Evolutionary conservation across 2,329 filamentous ascomycete species (phyloP), one percentile per base, ranked within the genome.

Genomic region (Pseudogymnoascus pannorum): DNA sequence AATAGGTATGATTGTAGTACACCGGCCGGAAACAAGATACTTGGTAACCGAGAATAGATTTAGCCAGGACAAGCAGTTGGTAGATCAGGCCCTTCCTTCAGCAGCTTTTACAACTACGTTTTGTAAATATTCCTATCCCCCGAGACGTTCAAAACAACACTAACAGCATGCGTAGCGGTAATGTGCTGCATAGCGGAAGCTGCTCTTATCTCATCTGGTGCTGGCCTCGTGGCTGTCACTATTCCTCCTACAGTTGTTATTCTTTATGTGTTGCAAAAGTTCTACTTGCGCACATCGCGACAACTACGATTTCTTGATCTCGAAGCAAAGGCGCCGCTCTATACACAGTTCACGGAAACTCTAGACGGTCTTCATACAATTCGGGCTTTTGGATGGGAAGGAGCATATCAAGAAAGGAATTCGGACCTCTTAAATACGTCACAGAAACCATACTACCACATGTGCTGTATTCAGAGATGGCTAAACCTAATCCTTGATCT

Each of bases 281-380:
- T 76, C 58, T 79, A 68, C 77, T 1, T 79, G 12, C 72, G 75
- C 5, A 79, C 77, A 4, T 78, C 76, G 2, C 74, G 77, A 3
- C 77, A 79, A 63, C 64, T 79, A 11, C 74, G 77, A 62, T 72
- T 76, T 38, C 66, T 79, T 57, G 77, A 79, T 38, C 68, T 79
- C 20, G 77, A 79, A 65, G 60, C 60, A 22, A 62, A 62, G 42
- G 73, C 76, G 0, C 77, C 77, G 3, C 68, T 79, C 1, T 79
- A 76, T 65, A 76, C 77, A 0, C 72, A 77, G 59, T 79, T 79
- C 61, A 71, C 72, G 6, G 77, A 79, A 64, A 75, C 73, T 18
- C 69, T 78, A 5, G 70, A 70, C 24, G 77, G 77, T 1, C 65
- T 78, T 2, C 70, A 71, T 2, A 79, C 75, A 4, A 68, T 79